These are phyloP conservation scores for Aspergillus glaucus DNA, from an alignment of 2,329 filamentous ascomycete species.

Conservation along the genomic window DNA sequence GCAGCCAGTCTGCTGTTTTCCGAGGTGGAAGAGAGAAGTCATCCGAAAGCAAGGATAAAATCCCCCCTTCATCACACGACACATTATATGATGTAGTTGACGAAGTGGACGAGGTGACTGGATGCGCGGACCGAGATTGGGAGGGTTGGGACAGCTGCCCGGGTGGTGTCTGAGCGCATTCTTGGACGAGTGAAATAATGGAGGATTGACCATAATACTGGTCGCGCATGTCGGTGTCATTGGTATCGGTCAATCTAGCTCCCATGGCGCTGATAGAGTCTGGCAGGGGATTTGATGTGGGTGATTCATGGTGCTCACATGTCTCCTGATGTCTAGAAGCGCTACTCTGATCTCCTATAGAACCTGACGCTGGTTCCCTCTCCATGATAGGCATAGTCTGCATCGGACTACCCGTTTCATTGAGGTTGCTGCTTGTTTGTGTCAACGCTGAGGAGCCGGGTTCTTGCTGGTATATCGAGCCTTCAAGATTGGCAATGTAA, in stretches of 20 bases:
- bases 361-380: too few relatives aligned
- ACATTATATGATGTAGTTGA: too few relatives aligned
- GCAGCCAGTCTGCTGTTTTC: conserved; percentile 2
- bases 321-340: neutral
- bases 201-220: neutral
- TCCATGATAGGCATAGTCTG: too few relatives aligned
- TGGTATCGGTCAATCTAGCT: neutral
- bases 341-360: too few relatives aligned
- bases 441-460: too few relatives aligned
- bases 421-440: too few relatives aligned
- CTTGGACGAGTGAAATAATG: neutral
- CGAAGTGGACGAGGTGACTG: too few relatives aligned
- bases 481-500: neutral
- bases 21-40: conserved; percentile 3
- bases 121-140: neutral
- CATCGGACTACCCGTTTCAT: too few relatives aligned
- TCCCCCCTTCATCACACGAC: too few relatives aligned
- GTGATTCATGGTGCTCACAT: neutral
- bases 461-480: neutral
- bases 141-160: neutral
- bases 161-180: neutral
- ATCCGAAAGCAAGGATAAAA: neutral
- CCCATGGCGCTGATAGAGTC: neutral
- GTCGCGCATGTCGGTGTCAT: neutral
- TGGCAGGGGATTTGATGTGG: neutral